Evolutionary conservation across 106 monocot genomes (phyloP), one percentile per base, ranked within the genome.

Genomic region (Phalaenopsis equestris): DNA sequence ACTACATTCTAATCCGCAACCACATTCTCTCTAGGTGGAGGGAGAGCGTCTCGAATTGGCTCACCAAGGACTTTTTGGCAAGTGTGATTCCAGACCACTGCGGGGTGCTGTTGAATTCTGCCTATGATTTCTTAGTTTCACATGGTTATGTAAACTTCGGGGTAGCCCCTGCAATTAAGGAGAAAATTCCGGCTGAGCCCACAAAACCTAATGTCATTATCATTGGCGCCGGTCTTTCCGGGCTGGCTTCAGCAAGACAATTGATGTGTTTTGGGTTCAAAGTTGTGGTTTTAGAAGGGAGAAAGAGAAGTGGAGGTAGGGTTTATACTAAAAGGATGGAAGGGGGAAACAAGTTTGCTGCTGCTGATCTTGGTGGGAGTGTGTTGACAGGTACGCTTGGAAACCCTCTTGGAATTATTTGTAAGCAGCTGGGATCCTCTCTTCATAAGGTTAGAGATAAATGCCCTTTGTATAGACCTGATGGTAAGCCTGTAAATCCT

Each of bases 311-410:
- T 58, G 99, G 99, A 1, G 99, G 99, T 5, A 81, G 95, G 75
- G 99, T 99, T 56, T 99, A 99, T 70, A 99, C 93, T 0, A 95
- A 93, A 87, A 86, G 58, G 75, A 90, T 99, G 95, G 99, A 93
- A 73, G 99, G 90, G 0, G 75, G 75, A 12, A 79, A 73, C 75
- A 85, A 80, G 39, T 84, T 65, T 30, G 99, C 95, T 14, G 84
- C 86, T 9, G 93, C 93, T 0, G 99, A 99, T 77, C 81, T 99
- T 73, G 99, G 99, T 3, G 99, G 99, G 0, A 95, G 93, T 19
- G 99, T 95, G 0, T 58, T 99, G 15, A 99, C 99, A 0, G 95
- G 99, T 2, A 95, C 93, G 0, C 77, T 89, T 5, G 99, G 99
- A 37, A 99, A 99, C 82, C 99, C 99, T 12, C 88, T 99, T 3